Base-by-base conservation (phyloP, 352 stramenopile species). In the Globisporangium alternatum region DNA sequence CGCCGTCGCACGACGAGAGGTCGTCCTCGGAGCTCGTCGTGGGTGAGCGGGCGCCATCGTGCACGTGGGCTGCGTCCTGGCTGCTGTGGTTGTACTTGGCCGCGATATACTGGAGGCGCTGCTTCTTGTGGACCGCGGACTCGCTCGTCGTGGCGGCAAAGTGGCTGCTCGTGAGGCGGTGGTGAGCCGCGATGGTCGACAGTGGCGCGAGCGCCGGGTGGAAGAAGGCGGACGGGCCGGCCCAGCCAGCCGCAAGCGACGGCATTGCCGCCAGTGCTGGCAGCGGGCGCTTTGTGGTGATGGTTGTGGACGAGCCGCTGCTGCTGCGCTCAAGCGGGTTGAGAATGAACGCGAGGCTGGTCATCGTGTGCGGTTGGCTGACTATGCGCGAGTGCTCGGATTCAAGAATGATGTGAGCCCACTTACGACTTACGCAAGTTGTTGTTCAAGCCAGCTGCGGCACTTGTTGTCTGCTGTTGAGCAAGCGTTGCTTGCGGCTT, bases 321-420 rank as follows among this genome's bases (percentile, higher is more conserved):
- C 31, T 28, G 56, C 37, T 51, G 35, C 30, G 57, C 12, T 69
- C 62, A 15, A 65, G 56, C 22, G 64, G 64, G 41, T 69, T 69
- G 48, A 69, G 51, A 17, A 69, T 69, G 57, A 69, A 69, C 48
- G 64, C 64, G 48, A 69, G 57, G 17, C 59, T 65, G n/a, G 48
- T 60, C 64, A 66, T 69, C 25, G 25, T 62, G 21, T 55, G 41
- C 17, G 44, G 25, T 2, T 52, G 56, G 13, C 10, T 8, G 22
- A 22, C 9, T 30, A 22, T 10, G 41, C 28, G 56, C 25, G 43
- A 53, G 19, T 10, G 30, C 30, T 53, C 57, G 21, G 30, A 63
- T 56, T 56, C 30, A 33, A 25, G 10, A 56, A 41, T 63, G 56
- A 44, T 28, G 51, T 56, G 51, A 56, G 51, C 51, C 51, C 51